Evolutionary conservation across 163 green algal genomes (phyloP).

Genomic region (Scenedesmus sp.): DNA sequence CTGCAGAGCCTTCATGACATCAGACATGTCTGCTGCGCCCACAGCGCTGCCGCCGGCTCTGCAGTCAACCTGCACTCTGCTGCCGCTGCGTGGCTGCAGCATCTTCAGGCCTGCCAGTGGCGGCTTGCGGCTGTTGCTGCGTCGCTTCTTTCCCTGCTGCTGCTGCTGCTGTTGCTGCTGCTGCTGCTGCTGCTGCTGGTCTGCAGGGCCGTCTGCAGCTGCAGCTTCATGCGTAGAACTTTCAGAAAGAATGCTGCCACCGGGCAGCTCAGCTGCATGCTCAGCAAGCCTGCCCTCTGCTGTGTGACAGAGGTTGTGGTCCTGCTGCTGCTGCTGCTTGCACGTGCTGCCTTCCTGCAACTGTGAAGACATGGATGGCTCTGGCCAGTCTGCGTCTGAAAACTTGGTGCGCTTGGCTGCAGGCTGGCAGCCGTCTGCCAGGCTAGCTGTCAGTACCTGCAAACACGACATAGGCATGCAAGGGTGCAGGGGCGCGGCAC

Average conservation of each 20-base stretch:
- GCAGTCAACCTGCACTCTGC: background rate
- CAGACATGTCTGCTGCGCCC: constrained; percentile 17
- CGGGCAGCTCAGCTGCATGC: background rate
- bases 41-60: background rate
- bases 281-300: background rate
- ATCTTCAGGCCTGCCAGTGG: background rate
- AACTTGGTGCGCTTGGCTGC: background rate
- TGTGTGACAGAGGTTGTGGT: background rate
- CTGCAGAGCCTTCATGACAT: constrained; percentile 15
- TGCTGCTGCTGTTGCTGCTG: constrained; percentile 34
- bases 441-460: background rate
- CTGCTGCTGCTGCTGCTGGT: constrained; percentile 46
- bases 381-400: background rate
- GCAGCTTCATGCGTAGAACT: background rate
- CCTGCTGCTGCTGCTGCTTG: constrained; percentile 28
- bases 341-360: background rate
- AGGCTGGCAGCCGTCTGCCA: constrained; percentile 9
- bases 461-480: background rate
- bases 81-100: background rate
- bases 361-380: constrained; percentile 8
- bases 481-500: background rate
- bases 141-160: constrained; percentile 4
- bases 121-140: background rate
- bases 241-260: background rate
- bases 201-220: background rate